Evolutionary conservation across 2,329 filamentous ascomycete species (phyloP).

Genomic region (Colletotrichum ledebouriae): DNA sequence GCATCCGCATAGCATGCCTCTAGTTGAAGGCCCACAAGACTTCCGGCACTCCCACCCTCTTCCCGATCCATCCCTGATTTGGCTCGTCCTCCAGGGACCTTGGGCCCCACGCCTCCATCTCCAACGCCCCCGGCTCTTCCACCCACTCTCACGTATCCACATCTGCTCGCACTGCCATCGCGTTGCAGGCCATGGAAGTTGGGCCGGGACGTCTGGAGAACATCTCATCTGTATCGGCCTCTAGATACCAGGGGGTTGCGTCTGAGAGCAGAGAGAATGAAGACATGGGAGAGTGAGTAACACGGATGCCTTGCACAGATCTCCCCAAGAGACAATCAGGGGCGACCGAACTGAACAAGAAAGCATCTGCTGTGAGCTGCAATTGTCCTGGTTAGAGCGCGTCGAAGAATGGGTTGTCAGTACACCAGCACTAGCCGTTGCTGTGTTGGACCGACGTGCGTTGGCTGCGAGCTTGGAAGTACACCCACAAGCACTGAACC

Average conservation of each 20-base stretch:
- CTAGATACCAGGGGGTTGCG: conserved; percentile 3
- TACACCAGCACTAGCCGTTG: not conserved
- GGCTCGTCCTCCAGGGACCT: conserved; percentile 12
- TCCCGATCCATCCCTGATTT: conserved; percentile 32
- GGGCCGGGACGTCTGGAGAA: conserved; percentile 25
- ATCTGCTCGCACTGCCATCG: conserved; percentile 37
- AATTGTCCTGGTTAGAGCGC: too few relatives aligned
- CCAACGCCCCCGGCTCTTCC: conserved; percentile 2
- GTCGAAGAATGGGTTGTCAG: too few relatives aligned
- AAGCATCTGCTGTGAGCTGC: too few relatives aligned
- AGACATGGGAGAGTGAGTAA: not conserved
- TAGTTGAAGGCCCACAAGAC: conserved; percentile 6
- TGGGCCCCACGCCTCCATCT: not conserved
- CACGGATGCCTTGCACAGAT: too few relatives aligned
- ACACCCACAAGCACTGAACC: not conserved
- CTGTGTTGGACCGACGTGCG: not conserved
- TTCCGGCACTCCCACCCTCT: conserved; percentile 8
- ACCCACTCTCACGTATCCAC: conserved; percentile 12
- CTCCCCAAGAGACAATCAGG: too few relatives aligned
- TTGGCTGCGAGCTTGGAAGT: not conserved
- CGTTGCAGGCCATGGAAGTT: conserved; percentile 21
- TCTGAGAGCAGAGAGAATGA: not conserved
- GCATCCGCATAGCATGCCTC: conserved; percentile 24
- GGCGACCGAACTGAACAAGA: too few relatives aligned
- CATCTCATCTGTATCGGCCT: conserved; percentile 21